phyloP scores from a whole-genome alignment of 768 basidiomycete species.

The Gymnopilus junonius region DNA sequence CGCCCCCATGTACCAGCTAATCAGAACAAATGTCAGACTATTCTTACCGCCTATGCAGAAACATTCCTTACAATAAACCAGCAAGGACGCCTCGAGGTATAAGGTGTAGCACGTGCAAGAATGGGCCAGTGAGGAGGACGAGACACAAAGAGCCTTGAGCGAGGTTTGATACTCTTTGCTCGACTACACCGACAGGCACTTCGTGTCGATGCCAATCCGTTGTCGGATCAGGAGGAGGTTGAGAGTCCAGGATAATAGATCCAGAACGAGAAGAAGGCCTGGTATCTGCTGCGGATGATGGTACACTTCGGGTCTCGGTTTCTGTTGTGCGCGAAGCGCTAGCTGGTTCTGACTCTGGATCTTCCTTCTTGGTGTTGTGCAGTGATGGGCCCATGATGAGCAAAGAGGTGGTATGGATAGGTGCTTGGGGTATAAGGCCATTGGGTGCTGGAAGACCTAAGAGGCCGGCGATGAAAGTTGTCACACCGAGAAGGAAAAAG shows the following conservation, averaged over 20 bases:
- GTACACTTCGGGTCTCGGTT: not conserved
- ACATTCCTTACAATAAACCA: conserved; percentile 76
- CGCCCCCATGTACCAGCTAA: conserved; percentile 90
- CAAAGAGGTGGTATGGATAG: conserved; percentile 89
- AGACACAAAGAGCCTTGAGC: conserved; percentile 82
- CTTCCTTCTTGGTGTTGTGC: conserved; percentile 40
- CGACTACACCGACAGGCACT: conserved; percentile 77
- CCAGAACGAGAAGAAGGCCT: not conserved
- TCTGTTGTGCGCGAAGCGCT: conserved; percentile 10
- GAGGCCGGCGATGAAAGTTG: conserved; percentile 88
- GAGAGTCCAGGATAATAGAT: conserved; percentile 14
- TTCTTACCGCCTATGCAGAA: not conserved
- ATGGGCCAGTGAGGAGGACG: conserved; percentile 80
- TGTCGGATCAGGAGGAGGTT: conserved; percentile 23
- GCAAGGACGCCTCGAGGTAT: conserved; percentile 86
- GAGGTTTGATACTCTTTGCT: conserved; percentile 92
- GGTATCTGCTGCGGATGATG: not conserved
- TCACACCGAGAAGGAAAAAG: conserved; percentile 89
- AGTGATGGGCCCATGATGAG: conserved; percentile 60
- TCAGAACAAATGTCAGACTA: not conserved
- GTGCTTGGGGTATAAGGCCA: conserved; percentile 84
- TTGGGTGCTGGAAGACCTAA: conserved; percentile 88
- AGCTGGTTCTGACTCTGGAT: conserved; percentile 15
- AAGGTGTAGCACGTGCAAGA: conserved; percentile 76
- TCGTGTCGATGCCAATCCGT: conserved; percentile 37